Conservation (phyloP, 208 protist species). For the Crithidia bombi region DNA sequence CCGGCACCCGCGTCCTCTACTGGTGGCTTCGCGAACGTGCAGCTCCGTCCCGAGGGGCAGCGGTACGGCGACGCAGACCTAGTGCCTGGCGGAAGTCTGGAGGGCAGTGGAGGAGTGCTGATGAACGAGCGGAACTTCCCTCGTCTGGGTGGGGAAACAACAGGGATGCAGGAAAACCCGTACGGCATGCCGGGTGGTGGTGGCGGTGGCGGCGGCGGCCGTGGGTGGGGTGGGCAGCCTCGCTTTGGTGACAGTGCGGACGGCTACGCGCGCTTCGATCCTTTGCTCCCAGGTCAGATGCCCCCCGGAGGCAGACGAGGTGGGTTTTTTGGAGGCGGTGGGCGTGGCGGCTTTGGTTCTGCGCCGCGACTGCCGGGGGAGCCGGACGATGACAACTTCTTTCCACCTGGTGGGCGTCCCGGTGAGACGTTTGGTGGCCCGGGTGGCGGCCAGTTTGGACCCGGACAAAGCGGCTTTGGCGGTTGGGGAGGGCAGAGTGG, state of each 20-base stretch:
- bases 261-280: conserved; percentile 67
- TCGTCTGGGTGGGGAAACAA: background rate
- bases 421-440: conserved; percentile 51
- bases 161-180: background rate
- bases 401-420: conserved; percentile 44
- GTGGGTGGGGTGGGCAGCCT: background rate
- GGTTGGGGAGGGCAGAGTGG: conserved; percentile 15
- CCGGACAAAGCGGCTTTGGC: conserved; percentile 23
- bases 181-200: background rate
- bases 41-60: conserved; percentile 49
- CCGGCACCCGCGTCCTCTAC: conserved; percentile 8
- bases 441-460: conserved; percentile 65
- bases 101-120: conserved; percentile 50
- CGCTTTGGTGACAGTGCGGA: conserved; percentile 11
- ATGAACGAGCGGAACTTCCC: conserved; percentile 56
- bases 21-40: conserved; percentile 45
- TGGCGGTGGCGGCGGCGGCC: background rate
- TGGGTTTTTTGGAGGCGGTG: conserved; percentile 4
- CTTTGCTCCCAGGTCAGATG: conserved; percentile 76
- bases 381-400: conserved; percentile 73
- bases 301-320: conserved; percentile 14
- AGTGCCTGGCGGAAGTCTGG: conserved; percentile 52
- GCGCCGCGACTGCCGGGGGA: conserved; percentile 70
- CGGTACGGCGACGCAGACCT: conserved; percentile 83
- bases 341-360: background rate